Base-by-base conservation (phyloP, 495 filamentous ascomycete genomes). In the Pyrenopolyporus hunteri region DNA sequence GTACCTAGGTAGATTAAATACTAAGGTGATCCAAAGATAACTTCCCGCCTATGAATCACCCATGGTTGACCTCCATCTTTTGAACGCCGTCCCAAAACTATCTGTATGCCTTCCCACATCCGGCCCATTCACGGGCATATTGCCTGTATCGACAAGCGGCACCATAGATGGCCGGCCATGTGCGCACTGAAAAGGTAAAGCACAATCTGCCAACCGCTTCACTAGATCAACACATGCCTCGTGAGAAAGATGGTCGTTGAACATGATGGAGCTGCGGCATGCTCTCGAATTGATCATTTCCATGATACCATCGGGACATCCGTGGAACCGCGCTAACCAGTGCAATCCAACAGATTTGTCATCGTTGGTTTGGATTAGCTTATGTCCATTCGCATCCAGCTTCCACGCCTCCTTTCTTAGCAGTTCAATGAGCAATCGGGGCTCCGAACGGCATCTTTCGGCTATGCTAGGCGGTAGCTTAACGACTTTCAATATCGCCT, bases 181-280 rank as follows among this genome's bases (percentile, higher is more conserved):
- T 13, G 90, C 94, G 72, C 94, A 98, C 66, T 93, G 89, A 64
- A 97, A 98, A 4, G 95, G 94, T 67, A 98, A 94, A 1, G 78
- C 85, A 59, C 90, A 95, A 2, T 66, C 66, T 6, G 85, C 81
- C 26, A 98, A 76, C 33, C 78, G 80, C 9, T 60, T 33, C 7
- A 97, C 74, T 13, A 98, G 70, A 10, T 68, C 71, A 39, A 78
- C 65, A 68, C 92, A 97, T 67, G 97, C 84, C 6, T 81, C 79
- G 1, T 76, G 50, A 1, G 77, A 81, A 37, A 98, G 69, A 7
- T 71, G 72, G 66, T 98, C 94, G 63, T 97, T 97, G 76, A 98
- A 98, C 94, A 98, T 98, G 73, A 98, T 89, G 5, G 94, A 91
- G 33, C 83, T 92, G 29, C 94, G 80, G 73, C 94, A 98, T 6